Evolutionary conservation across 371 early-diverging fungal genomes (phyloP).

Genomic region (Mucor sp.): DNA sequence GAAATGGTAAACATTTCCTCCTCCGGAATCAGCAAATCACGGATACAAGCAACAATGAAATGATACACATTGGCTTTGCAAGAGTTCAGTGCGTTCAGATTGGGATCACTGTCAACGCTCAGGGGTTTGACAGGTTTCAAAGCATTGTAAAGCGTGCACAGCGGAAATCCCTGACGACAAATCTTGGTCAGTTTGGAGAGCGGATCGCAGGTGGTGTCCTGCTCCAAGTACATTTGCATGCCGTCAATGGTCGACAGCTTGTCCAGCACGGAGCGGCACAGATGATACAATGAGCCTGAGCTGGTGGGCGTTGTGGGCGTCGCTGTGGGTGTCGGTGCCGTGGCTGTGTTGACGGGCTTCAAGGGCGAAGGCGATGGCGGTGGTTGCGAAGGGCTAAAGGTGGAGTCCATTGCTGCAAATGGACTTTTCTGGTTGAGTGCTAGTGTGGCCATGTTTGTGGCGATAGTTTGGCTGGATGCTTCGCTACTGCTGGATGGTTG

Average conservation of each 20-base stretch:
- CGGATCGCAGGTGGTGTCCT: conserved; percentile 66
- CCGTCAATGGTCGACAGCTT: conserved; percentile 61
- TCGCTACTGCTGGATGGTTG: background rate
- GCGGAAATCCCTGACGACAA: conserved; percentile 88
- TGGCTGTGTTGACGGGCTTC: background rate
- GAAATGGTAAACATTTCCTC: conserved; percentile 86
- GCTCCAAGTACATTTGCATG: conserved; percentile 59
- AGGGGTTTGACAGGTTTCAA: conserved; percentile 60
- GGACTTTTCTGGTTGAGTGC: conserved; percentile 17
- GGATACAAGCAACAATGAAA: conserved; percentile 74
- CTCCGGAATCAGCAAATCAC: conserved; percentile 69
- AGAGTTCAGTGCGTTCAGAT: conserved; percentile 67
- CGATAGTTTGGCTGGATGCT: background rate
- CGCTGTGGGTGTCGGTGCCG: conserved; percentile 11
- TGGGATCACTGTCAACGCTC: conserved; percentile 61
- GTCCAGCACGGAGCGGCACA: conserved; percentile 62
- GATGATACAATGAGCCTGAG: conserved; percentile 64
- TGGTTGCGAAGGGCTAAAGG: background rate
- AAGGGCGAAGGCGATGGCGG: background rate
- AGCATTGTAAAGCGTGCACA: conserved; percentile 85
- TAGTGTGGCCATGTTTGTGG: conserved; percentile 7
- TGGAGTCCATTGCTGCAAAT: background rate
- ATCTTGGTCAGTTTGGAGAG: conserved; percentile 84
- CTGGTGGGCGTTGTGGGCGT: conserved; percentile 16
- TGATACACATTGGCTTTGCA: conserved; percentile 86